Conservation (phyloP, 208 protist species). For the Crithidia expoeki region DNA sequence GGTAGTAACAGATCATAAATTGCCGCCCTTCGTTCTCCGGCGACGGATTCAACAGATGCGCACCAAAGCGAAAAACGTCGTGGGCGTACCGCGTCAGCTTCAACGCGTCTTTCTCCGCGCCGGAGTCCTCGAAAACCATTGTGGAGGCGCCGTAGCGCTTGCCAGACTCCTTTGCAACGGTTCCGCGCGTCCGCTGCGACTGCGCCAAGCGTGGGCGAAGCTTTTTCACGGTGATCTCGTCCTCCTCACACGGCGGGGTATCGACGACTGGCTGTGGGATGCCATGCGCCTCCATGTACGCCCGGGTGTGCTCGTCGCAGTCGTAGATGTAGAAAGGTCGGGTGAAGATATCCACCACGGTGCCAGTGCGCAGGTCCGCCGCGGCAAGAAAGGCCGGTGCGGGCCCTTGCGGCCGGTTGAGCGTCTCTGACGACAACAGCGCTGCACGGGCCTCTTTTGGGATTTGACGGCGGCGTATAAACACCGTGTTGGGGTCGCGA, state of each 20-base stretch:
- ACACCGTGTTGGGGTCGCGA: slow-evolving; percentile 92
- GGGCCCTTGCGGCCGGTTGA: slow-evolving; percentile 55
- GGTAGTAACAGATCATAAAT: slow-evolving; percentile 94
- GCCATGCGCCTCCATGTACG: slow-evolving; percentile 77
- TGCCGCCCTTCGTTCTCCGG: slow-evolving; percentile 65
- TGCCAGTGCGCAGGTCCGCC: slow-evolving; percentile 87
- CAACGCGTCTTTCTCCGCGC: slow-evolving; percentile 66
- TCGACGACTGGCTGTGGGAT: slow-evolving; percentile 34
- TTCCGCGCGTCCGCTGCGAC: slow-evolving; percentile 2
- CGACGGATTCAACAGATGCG: slow-evolving; percentile 53
- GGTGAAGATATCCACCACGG: slow-evolving; percentile 78
- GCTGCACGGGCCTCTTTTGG: slow-evolving; percentile 59
- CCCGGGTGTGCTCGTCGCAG: slow-evolving; percentile 92
- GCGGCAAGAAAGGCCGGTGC: slow-evolving; percentile 57
- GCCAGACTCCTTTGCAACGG: background rate
- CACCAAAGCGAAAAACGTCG: slow-evolving; percentile 92
- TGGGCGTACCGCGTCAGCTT: slow-evolving; percentile 87
- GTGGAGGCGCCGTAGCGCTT: slow-evolving; percentile 64
- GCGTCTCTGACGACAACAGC: slow-evolving; percentile 64
- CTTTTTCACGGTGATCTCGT: slow-evolving; percentile 39
- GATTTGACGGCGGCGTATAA: slow-evolving; percentile 88
- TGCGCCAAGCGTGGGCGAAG: slow-evolving; percentile 26
- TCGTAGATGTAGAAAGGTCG: slow-evolving; percentile 92
- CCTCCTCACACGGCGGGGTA: slow-evolving; percentile 50
- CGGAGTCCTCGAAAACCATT: slow-evolving; percentile 72